These are phyloP conservation scores for Penicillium sp. DNA, from an alignment of 2,329 filamentous ascomycete species.

Conservation along the genomic window DNA sequence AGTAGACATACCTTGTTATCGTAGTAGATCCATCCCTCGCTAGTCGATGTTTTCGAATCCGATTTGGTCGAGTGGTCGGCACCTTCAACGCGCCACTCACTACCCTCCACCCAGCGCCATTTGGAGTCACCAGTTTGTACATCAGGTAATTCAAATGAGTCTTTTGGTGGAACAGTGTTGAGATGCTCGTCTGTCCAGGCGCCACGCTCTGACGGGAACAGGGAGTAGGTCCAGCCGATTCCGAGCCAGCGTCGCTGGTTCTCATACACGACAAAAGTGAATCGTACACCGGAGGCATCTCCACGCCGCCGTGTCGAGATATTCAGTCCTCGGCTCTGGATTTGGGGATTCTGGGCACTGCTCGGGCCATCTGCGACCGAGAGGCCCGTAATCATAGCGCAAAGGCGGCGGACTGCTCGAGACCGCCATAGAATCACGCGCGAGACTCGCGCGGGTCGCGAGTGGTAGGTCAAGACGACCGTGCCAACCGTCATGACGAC, in stretches of 20 bases:
- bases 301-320: constrained; percentile 46
- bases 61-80: constrained; percentile 41
- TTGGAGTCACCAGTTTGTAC: constrained; percentile 62
- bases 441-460: constrained; percentile 77
- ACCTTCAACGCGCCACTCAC: constrained; percentile 84
- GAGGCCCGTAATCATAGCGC: constrained; percentile 75
- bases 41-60: constrained; percentile 48
- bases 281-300: constrained; percentile 75
- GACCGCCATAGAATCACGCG: constrained; percentile 91
- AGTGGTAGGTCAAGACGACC: constrained; percentile 86
- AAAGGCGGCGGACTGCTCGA: constrained; percentile 65
- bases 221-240: constrained; percentile 86
- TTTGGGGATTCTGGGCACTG: constrained; percentile 29
- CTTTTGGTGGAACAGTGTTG: constrained; percentile 72
- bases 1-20: constrained; percentile 75
- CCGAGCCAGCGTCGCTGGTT: constrained; percentile 95
- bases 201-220: constrained; percentile 85
- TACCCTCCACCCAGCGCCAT: constrained; percentile 82
- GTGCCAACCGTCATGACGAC: constrained; percentile 86
- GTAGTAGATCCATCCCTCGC: constrained; percentile 92
- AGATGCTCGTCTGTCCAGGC: constrained; percentile 97
- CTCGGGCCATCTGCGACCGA: constrained; percentile 53
- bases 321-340: constrained; percentile 48
- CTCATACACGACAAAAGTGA: constrained; percentile 95
- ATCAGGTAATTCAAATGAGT: constrained; percentile 67